Percentiles rank a stretch among this genome's conserved stretches.
Evolutionary conservation across 2,329 filamentous ascomycete genomes (phyloP).

Genomic region (Pochonia chlamydosporia): DNA sequence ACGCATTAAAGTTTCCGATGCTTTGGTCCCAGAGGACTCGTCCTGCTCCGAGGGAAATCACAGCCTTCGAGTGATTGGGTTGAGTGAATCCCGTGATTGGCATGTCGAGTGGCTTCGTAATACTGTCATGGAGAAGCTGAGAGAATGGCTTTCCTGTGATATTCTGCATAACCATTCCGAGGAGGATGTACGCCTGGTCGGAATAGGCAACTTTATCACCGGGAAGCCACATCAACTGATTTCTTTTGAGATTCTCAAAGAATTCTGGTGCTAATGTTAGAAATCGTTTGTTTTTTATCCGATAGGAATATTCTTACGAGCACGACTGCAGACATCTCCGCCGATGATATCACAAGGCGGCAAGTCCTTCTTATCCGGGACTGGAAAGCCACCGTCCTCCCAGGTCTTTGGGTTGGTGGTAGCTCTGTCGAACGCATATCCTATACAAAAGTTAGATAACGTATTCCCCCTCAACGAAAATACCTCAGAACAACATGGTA

Average conservation of each 20-base stretch:
- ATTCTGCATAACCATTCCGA: slow-evolving; percentile 1
- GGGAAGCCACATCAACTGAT: neutral
- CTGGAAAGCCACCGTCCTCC: neutral
- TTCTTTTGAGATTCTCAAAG: neutral
- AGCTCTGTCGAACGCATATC: neutral
- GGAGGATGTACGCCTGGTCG: slow-evolving; percentile 2
- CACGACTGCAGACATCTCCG: neutral
- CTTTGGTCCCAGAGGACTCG: too few relatives aligned
- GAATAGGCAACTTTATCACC: neutral
- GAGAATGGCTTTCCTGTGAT: slow-evolving; percentile 2
- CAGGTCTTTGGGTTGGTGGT: neutral
- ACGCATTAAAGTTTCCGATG: too few relatives aligned
- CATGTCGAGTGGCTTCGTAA: too few relatives aligned
- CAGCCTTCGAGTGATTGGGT: too few relatives aligned
- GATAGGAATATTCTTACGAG: neutral
- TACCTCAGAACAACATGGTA: too few relatives aligned
- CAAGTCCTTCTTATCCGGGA: neutral
- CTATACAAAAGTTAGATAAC: neutral
- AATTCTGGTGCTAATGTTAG: neutral
- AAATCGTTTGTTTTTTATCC: neutral
- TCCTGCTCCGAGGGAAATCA: too few relatives aligned
- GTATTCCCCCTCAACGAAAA: too few relatives aligned
- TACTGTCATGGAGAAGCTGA: neutral
- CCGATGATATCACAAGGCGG: neutral
- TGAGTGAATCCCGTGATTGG: too few relatives aligned